Percentiles rank a stretch among this genome's conserved stretches.
Evolutionary conservation across 176 grass and related monocot species (phyloP).

Genomic region (Chloris gayana): DNA sequence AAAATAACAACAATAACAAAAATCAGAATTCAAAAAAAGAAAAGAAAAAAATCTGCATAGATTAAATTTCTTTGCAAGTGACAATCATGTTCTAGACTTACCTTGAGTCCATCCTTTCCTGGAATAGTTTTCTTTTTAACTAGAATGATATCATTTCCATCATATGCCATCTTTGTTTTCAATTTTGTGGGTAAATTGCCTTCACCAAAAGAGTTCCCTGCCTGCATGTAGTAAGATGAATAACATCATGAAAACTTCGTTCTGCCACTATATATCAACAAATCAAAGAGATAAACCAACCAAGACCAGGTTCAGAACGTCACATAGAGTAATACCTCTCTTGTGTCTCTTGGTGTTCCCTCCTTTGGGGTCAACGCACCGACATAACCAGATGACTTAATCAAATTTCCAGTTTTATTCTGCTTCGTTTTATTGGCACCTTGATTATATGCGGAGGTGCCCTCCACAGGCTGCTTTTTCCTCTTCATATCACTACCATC

Average conservation of each 20-base stretch:
- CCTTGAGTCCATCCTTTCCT: slow-evolving; percentile 88
- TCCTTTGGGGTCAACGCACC: slow-evolving; percentile 65
- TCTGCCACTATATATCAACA: slow-evolving; percentile 23
- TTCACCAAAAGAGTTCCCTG: slow-evolving; percentile 60
- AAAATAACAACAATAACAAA: background rate
- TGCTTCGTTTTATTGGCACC: slow-evolving; percentile 60
- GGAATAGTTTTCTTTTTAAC: slow-evolving; percentile 78
- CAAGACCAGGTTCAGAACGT: background rate
- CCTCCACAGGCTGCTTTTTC: slow-evolving; percentile 61
- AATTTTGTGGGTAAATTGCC: slow-evolving; percentile 57
- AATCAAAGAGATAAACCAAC: slow-evolving; percentile 23
- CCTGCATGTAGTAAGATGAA: slow-evolving; percentile 45
- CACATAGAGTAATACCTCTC: slow-evolving; percentile 63
- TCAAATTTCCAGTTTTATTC: slow-evolving; percentile 58
- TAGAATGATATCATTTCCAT: slow-evolving; percentile 57
- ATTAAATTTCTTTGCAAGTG: slow-evolving; percentile 8
- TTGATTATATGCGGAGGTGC: slow-evolving; percentile 47
- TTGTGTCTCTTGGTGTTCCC: slow-evolving; percentile 52
- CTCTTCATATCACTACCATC: slow-evolving; percentile 63
- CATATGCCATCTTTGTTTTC: slow-evolving; percentile 56
- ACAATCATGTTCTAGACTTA: slow-evolving; percentile 34
- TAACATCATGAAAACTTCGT: slow-evolving; percentile 28
- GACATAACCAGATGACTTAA: slow-evolving; percentile 43
- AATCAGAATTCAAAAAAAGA: background rate
- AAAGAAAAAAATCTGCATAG: background rate